Conservation (phyloP, 257 asterid species). For the Capsicum baccatum region DNA sequence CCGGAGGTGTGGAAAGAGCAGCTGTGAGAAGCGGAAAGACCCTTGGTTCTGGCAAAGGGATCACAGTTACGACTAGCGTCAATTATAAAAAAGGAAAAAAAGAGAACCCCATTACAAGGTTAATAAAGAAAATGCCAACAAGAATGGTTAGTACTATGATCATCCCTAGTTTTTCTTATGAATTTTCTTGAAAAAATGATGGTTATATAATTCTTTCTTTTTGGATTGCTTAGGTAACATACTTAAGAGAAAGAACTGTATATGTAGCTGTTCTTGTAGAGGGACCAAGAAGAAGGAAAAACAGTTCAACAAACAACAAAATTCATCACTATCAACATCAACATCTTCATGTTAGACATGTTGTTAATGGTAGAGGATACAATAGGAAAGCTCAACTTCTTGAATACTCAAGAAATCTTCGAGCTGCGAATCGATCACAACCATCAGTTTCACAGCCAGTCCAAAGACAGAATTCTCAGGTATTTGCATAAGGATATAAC, state of each 20-base stretch:
- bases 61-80: background rate
- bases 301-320: background rate
- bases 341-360: conserved; percentile 30
- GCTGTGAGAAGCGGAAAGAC: background rate
- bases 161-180: background rate
- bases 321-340: conserved; percentile 36
- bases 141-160: conserved; percentile 20
- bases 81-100: too few species aligned
- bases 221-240: conserved; percentile 10
- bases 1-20: background rate
- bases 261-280: conserved; percentile 50
- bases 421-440: conserved; percentile 40
- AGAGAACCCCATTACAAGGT: too few species aligned
- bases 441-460: too few species aligned
- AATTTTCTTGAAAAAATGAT: background rate
- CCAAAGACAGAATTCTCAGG: too few species aligned
- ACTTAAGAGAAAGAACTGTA: conserved; percentile 30
- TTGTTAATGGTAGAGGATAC: conserved; percentile 38
- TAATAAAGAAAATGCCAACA: background rate
- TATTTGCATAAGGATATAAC: background rate
- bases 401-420: conserved; percentile 50
- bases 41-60: background rate
- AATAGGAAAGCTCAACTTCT: conserved; percentile 60
- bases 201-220: background rate
- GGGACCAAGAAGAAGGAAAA: conserved; percentile 32